Percentiles rank a stretch among this genome's conserved stretches.
Evolutionary conservation across 2,329 filamentous ascomycete species (phyloP).

Genomic region (Botrytis paeoniae): DNA sequence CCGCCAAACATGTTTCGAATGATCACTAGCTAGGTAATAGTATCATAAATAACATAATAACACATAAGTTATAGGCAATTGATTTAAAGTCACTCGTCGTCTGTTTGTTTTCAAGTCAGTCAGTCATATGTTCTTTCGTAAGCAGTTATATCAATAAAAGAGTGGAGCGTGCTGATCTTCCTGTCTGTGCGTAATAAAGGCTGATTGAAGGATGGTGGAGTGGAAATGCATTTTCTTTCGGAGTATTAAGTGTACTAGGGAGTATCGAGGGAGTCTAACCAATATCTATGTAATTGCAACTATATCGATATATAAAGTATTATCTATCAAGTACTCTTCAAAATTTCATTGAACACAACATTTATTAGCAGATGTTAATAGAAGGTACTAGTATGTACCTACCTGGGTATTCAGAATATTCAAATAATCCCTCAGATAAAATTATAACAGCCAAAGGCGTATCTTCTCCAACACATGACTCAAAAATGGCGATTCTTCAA

Average conservation of each 20-base stretch:
- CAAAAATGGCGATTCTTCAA: neutral
- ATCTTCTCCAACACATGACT: neutral
- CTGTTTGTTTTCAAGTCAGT: neutral
- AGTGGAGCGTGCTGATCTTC: neutral
- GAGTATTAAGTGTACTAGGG: too few relatives aligned
- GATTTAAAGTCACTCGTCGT: neutral
- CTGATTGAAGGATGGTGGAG: neutral
- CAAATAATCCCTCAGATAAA: neutral
- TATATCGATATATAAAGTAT: neutral
- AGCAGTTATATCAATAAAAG: neutral
- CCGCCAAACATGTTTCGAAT: neutral
- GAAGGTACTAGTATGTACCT: neutral
- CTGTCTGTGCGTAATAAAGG: neutral
- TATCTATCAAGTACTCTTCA: too few relatives aligned
- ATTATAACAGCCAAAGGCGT: neutral
- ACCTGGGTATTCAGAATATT: neutral
- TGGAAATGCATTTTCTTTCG: neutral
- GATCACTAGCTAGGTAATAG: neutral
- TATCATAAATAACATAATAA: neutral
- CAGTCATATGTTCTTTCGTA: neutral
- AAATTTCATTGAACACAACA: neutral
- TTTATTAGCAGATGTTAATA: neutral
- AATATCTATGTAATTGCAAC: neutral
- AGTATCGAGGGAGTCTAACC: too few relatives aligned
- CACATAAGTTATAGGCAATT: too few relatives aligned